Evolutionary conservation across 495 filamentous ascomycete species (phyloP).

Genomic region (Penicillium steckii): DNA sequence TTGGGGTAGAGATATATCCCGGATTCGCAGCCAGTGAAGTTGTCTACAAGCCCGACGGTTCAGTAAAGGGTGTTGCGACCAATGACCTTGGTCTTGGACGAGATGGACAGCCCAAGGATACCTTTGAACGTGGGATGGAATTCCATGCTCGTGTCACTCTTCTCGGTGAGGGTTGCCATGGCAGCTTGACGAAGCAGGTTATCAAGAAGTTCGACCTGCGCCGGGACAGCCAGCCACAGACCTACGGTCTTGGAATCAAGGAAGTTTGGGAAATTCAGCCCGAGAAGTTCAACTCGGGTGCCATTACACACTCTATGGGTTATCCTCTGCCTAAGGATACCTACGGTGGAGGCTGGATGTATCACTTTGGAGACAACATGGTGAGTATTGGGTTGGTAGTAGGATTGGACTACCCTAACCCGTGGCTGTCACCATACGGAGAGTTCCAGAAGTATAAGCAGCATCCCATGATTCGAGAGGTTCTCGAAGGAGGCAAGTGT

Average conservation of each 20-base stretch:
- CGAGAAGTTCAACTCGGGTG: slow-evolving; percentile 84
- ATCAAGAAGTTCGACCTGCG: slow-evolving; percentile 93
- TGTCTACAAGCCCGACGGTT: slow-evolving; percentile 81
- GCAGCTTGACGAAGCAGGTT: slow-evolving; percentile 92
- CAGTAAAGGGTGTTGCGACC: slow-evolving; percentile 91
- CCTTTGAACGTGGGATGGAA: slow-evolving; percentile 97
- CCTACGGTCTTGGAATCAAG: slow-evolving; percentile 91
- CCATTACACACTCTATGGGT: slow-evolving; percentile 88
- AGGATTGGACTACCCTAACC: slow-evolving; percentile 94
- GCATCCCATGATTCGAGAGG: slow-evolving; percentile 79
- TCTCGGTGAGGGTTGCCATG: slow-evolving; percentile 96
- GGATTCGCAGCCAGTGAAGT: slow-evolving; percentile 95
- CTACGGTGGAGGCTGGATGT: slow-evolving; percentile 97
- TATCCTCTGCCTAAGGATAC: slow-evolving; percentile 87
- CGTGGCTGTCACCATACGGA: slow-evolving; percentile 91
- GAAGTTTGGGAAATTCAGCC: slow-evolving; percentile 97
- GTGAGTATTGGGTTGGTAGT: slow-evolving; percentile 93
- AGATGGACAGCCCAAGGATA: slow-evolving; percentile 80
- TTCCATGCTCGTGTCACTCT: slow-evolving; percentile 93
- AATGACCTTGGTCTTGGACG: slow-evolving; percentile 87
- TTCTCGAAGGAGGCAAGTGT: slow-evolving; percentile 92
- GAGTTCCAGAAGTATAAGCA: slow-evolving; percentile 99
- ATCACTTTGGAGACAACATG: slow-evolving; percentile 97
- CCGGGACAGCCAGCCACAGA: slow-evolving; percentile 86
- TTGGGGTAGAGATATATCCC: slow-evolving; percentile 98